Evolutionary conservation across 371 early-diverging fungal species (phyloP).

Genomic region (Mortierella sp.): DNA sequence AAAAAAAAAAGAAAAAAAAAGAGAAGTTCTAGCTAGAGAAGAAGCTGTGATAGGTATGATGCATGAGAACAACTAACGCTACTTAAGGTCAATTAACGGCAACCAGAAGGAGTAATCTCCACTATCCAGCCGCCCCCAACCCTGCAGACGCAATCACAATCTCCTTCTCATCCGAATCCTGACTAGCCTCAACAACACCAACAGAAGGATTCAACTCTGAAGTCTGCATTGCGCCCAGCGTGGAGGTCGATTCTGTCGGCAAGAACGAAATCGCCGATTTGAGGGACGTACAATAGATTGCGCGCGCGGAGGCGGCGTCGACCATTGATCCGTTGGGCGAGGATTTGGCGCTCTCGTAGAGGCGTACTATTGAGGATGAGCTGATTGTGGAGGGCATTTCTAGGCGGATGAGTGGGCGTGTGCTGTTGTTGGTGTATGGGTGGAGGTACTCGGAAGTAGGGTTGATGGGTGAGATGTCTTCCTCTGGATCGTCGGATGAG

Average conservation of each 20-base stretch:
- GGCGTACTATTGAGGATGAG: conserved; percentile 30
- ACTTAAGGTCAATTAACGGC: too few species aligned
- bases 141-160: not conserved
- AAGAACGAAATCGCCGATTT: conserved; percentile 33
- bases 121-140: not conserved
- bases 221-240: not conserved
- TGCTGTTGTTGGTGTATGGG: conserved; percentile 24
- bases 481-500: not conserved
- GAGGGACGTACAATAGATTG: conserved; percentile 32
- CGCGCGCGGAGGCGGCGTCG: conserved; percentile 37
- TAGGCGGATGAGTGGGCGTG: conserved; percentile 15
- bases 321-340: conserved; percentile 32
- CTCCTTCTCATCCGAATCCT: not conserved
- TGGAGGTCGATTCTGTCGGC: conserved; percentile 11
- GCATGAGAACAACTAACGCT: not conserved
- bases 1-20: not conserved
- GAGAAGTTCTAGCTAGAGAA: not conserved
- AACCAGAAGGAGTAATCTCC: too few species aligned
- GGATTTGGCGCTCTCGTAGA: conserved; percentile 41
- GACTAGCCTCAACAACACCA: not conserved
- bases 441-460: conserved; percentile 8
- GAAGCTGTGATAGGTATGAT: not conserved
- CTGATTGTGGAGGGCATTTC: conserved; percentile 11
- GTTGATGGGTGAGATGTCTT: not conserved
- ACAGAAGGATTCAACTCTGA: not conserved